These are phyloP conservation scores for Phaffomyces opuntiae DNA, from an alignment of 805 yeast genomes.

Conservation along the genomic window DNA sequence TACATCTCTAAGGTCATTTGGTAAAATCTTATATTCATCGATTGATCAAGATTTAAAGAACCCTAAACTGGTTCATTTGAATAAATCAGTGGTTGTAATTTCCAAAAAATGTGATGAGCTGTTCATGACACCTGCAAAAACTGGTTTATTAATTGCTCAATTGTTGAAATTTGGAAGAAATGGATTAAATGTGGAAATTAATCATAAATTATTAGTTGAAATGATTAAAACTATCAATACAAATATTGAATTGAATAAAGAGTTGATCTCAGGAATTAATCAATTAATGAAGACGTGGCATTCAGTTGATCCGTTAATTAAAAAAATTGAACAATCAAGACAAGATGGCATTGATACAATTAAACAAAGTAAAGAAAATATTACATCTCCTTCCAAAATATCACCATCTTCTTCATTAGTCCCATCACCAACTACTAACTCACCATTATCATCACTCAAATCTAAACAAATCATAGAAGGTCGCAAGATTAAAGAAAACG, in stretches of 20 bases:
- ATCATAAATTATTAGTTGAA: conserved; percentile 27
- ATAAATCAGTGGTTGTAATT: conserved; percentile 8
- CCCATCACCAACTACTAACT: neutral
- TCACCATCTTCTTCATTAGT: neutral
- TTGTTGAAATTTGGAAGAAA: conserved; percentile 34
- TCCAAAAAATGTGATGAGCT: conserved; percentile 29
- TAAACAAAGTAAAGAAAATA: conserved; percentile 3
- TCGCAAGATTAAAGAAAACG: neutral
- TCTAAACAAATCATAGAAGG: conserved; percentile 1
- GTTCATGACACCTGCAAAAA: conserved; percentile 33
- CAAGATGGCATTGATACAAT: conserved; percentile 9
- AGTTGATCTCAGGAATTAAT: conserved; percentile 2
- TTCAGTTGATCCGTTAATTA: conserved; percentile 3
- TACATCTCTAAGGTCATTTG: conserved; percentile 32
- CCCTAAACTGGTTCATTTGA: conserved; percentile 27
- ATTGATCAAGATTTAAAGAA: conserved; percentile 32
- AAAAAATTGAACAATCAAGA: conserved; percentile 12
- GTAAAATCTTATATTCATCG: conserved; percentile 34
- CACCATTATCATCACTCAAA: neutral
- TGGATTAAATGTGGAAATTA: conserved; percentile 28
- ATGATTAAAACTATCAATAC: conserved; percentile 14
- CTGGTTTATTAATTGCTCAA: conserved; percentile 37
- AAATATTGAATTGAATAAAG: conserved; percentile 6
- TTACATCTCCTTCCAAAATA: neutral
- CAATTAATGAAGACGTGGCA: conserved; percentile 18